Evolutionary conservation across 139 green algal species (phyloP), one percentile per base, ranked within the genome.

Genomic region (Chloropicon primus): DNA sequence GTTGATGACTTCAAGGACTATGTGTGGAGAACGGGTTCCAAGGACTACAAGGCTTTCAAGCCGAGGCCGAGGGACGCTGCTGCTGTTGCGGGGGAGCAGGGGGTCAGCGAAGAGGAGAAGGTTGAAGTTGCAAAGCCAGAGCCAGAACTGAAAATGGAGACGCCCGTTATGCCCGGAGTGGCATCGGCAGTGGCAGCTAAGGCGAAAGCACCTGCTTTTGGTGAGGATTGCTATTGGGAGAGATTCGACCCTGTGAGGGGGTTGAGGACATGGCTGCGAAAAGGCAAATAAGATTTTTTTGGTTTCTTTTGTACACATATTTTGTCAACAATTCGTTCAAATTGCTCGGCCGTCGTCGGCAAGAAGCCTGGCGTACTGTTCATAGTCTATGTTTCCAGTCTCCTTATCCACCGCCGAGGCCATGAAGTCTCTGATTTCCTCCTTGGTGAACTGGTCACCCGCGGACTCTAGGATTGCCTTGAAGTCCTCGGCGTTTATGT

Each of bases 311-410:
- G 5, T 71, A 54, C 29, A 26, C 21, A 24, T 24, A 76, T 29
- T 72, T 76, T 21, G 28, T 76, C 76, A 24, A 78, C 25, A 62
- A 26, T 83, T 53, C 79, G 53, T 24, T 27, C 26, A 53, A 77
- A 80, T 27, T 79, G 26, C 74, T 3, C 26, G 17, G 74, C 74
- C 26, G 27, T 77, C 26, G 26, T 53, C 27, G 21, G 26, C 41
- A 5, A 62, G 41, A 17, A 62, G 41, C 41, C 41, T 62, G 41
- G 41, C 41, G 41, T 62, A 62, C 41, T 62, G 41, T 17, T 62
- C 41, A 17, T 62, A 62, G 41, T 62, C 41, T 62, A 62, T 62
- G 41, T 62, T 62, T 17, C 41, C 41, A 62, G 41, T 62, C 41
- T 62, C 41, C 41, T 62, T 62, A 17, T 62, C 41, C 41, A 62